Percentiles rank a stretch among this genome's conserved stretches.
These are phyloP conservation scores for Mycena albidolilacea DNA, from an alignment of 768 basidiomycete genomes.

Conservation along the genomic window DNA sequence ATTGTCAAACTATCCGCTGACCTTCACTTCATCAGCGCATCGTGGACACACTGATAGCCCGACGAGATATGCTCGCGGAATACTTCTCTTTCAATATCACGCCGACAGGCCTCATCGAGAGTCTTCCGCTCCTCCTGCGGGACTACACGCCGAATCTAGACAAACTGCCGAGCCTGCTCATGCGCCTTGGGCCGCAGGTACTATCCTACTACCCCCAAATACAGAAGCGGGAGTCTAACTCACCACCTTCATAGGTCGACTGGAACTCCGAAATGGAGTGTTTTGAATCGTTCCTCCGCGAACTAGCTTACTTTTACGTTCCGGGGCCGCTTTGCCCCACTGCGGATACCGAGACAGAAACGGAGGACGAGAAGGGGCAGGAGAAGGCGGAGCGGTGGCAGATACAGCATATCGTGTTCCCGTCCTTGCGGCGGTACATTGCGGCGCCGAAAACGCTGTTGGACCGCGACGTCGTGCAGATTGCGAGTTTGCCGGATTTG, in stretches of 20 bases:
- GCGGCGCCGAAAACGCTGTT: slow-evolving; percentile 75
- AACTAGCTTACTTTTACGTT: slow-evolving; percentile 93
- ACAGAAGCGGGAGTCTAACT: not conserved
- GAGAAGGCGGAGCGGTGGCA: slow-evolving; percentile 84
- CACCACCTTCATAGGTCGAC: slow-evolving; percentile 71
- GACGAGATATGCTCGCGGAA: slow-evolving; percentile 89
- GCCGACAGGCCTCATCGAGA: slow-evolving; percentile 76
- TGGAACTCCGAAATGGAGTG: slow-evolving; percentile 91
- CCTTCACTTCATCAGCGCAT: slow-evolving; percentile 68
- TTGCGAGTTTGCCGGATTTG: slow-evolving; percentile 91
- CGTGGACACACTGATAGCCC: slow-evolving; percentile 66
- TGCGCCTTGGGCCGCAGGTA: slow-evolving; percentile 95
- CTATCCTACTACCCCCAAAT: too few species aligned
- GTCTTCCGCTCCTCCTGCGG: slow-evolving; percentile 84
- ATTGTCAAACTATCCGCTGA: slow-evolving; percentile 4
- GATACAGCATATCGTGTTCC: slow-evolving; percentile 92
- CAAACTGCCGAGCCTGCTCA: slow-evolving; percentile 89
- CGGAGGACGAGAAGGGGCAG: slow-evolving; percentile 55
- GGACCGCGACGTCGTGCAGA: slow-evolving; percentile 85
- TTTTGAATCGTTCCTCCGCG: slow-evolving; percentile 87
- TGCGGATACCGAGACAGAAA: slow-evolving; percentile 27
- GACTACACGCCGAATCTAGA: slow-evolving; percentile 94
- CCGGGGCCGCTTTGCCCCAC: slow-evolving; percentile 66
- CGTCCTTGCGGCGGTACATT: slow-evolving; percentile 85
- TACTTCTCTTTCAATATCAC: slow-evolving; percentile 90